Evolutionary conservation across 768 basidiomycete genomes (phyloP), one percentile per base, ranked within the genome.

Genomic region (Termitomyces sp.): DNA sequence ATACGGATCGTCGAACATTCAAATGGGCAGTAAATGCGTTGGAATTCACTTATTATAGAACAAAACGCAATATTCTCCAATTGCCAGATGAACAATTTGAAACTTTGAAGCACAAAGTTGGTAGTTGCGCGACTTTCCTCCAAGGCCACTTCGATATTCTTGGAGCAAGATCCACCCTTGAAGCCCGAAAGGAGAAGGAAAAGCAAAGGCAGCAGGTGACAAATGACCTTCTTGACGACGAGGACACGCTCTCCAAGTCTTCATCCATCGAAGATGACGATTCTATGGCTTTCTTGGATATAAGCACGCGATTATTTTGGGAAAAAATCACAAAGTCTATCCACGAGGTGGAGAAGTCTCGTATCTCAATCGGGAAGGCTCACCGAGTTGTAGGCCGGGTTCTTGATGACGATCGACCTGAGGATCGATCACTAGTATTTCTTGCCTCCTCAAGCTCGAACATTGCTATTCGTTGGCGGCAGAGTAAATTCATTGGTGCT

Each of bases 61-160:
- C 94, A 14, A 82, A 87, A 61, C 85, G 91, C 54, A 91, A 89
- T 68, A 98, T 99, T 63, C 79, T 97, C 11, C 87, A 95, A 26
- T 80, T 98, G 51, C 87, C 91, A 12, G 82, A 84, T 56, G 84
- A 87, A 57, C 92, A 99, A 70, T 99, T 99, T 68, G 85, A 90
- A 65, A 82, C 91, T 74, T 77, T 99, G 35, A 83, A 91, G 45
- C 86, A 89, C 63, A 94, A 93, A 70, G 95, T 99, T 38, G 94
- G 94, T 15, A 89, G 82, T 63, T 98, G 96, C 67, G 96, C 98
- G 87, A 94, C 91, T 0, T 79, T 98, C n/a, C 81, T 99, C 54
- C 94, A 97, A 66, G 86, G 87, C 53, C 97, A 98, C 70, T 98
- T 99, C 67, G 97, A 99, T 73, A 96, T 99, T 64, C 82, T 99